Percentiles rank a stretch among this genome's conserved stretches.
These are phyloP conservation scores for Leccinum fallax DNA, from an alignment of 1,284 basidiomycete species.

Conservation along the genomic window DNA sequence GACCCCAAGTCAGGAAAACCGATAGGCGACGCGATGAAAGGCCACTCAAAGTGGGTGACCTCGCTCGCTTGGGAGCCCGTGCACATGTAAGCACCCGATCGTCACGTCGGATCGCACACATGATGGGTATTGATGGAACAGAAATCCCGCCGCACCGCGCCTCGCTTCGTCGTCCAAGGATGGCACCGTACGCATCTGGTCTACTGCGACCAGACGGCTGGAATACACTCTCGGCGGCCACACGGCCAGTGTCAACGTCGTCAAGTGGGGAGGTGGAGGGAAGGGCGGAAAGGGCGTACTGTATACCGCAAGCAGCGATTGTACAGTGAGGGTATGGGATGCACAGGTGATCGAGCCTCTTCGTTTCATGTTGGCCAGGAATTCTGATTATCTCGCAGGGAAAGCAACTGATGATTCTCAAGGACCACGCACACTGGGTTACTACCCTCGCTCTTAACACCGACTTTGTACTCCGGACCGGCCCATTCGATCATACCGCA, in stretches of 20 bases:
- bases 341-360: conserved; percentile 29
- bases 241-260: conserved; percentile 81
- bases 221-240: conserved; percentile 82
- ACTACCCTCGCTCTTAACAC: conserved; percentile 96
- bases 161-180: conserved; percentile 97
- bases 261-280: conserved; percentile 72
- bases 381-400: conserved; percentile 46
- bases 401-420: conserved; percentile 67
- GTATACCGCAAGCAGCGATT: conserved; percentile 94
- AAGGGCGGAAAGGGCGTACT: conserved; percentile 72
- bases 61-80: too few relatives aligned
- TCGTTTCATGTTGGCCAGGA: not conserved
- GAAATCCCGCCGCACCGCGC: conserved; percentile 61
- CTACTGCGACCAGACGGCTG: conserved; percentile 62
- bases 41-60: too few relatives aligned
- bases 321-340: conserved; percentile 96
- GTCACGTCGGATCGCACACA: too few relatives aligned
- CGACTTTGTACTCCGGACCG: conserved; percentile 86
- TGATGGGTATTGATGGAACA: too few relatives aligned
- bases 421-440: conserved; percentile 99
- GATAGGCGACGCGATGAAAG: too few relatives aligned
- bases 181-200: conserved; percentile 94
- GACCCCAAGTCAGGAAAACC: too few relatives aligned
- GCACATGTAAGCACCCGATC: too few relatives aligned
- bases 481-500: conserved; percentile 89